Evolutionary conservation across 2,329 filamentous ascomycete species (phyloP).

Genomic region (Zymoseptoria tritici): DNA sequence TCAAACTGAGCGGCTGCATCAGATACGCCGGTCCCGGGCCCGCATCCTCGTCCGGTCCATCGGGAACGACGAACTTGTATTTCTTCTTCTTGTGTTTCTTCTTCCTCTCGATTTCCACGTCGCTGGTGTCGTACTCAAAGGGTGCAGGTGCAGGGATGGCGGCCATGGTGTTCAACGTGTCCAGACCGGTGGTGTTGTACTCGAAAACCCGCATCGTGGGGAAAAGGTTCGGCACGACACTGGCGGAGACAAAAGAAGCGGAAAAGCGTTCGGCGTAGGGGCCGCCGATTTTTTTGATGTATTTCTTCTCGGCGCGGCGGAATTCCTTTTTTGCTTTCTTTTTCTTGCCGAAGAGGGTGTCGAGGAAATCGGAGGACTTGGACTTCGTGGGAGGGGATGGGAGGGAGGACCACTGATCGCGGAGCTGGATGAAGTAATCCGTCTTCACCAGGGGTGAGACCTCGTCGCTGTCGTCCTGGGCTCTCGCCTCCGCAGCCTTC

Average conservation of each 20-base stretch:
- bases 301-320: constrained; percentile 49
- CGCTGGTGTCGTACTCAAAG: constrained; percentile 16
- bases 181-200: constrained; percentile 81
- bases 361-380: constrained; percentile 17
- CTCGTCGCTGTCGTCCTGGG: constrained; percentile 31
- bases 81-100: constrained; percentile 42
- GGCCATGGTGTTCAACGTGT: constrained; percentile 28
- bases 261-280: constrained; percentile 79
- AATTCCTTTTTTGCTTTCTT: constrained; percentile 38
- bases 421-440: constrained; percentile 72
- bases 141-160: constrained; percentile 14
- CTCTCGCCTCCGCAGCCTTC: constrained; percentile 9
- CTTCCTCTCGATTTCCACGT: constrained; percentile 34
- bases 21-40: constrained; percentile 86
- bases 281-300: constrained; percentile 64
- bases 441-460: constrained; percentile 60
- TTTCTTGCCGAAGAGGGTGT: constrained; percentile 28
- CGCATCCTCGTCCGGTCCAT: constrained; percentile 62
- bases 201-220: constrained; percentile 75
- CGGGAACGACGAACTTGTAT: constrained; percentile 50
- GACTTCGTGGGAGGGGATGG: constrained; percentile 44
- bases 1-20: constrained; percentile 69
- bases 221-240: constrained; percentile 87
- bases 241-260: constrained; percentile 71
- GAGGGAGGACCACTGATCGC: constrained; percentile 69